These are phyloP conservation scores for Voacanga thouarsii DNA, from an alignment of 257 asterid species.

Conservation along the genomic window DNA sequence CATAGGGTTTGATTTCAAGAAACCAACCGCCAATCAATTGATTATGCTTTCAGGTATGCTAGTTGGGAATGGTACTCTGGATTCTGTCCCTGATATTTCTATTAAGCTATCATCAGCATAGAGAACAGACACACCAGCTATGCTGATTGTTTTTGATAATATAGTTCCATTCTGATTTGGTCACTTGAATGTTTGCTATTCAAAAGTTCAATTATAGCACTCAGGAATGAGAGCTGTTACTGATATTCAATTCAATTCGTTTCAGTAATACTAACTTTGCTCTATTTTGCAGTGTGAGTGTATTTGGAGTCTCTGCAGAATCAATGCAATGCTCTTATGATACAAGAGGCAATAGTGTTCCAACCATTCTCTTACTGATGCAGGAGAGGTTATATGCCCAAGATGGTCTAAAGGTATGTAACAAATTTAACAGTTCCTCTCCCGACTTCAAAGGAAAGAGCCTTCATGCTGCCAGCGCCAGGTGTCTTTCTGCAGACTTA, in stretches of 20 bases:
- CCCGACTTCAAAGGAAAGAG: not conserved
- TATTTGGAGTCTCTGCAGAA: slow-evolving; percentile 94
- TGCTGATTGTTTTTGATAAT: not conserved
- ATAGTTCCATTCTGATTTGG: not conserved
- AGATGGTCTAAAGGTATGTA: slow-evolving; percentile 72
- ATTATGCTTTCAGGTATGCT: not conserved
- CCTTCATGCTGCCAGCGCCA: not conserved
- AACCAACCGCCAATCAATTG: not conserved
- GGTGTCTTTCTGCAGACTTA: not conserved
- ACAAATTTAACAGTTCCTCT: not conserved
- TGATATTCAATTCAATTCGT: not conserved
- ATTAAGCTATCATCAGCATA: not conserved
- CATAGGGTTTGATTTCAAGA: not conserved
- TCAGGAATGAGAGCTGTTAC: not conserved
- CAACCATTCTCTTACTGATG: slow-evolving; percentile 82
- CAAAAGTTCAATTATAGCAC: not conserved
- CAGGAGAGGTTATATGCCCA: slow-evolving; percentile 78
- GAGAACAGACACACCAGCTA: not conserved
- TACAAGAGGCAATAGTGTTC: slow-evolving; percentile 91
- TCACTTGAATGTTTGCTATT: not conserved
- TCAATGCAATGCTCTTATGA: slow-evolving; percentile 97
- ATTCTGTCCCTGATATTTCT: not conserved
- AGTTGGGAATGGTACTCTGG: not conserved
- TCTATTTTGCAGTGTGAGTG: slow-evolving; percentile 61
- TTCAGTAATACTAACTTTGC: slow-evolving; percentile 7